phyloP scores from a whole-genome alignment of 371 early-diverging fungal genomes.

The Actinomortierella ambigua region DNA sequence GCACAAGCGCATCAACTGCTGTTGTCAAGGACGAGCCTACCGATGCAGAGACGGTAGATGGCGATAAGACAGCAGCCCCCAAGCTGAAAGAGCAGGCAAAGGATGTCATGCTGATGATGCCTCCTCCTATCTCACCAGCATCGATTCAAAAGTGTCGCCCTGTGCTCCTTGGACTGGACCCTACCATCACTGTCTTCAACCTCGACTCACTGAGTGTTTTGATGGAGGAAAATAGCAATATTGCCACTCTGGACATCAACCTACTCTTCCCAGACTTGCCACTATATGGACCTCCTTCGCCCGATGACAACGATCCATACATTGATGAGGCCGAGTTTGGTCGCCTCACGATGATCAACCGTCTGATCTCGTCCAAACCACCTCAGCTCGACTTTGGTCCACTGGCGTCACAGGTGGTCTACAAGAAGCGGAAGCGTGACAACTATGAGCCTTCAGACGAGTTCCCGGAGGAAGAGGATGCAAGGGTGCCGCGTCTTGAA shows the following conservation, averaged over 20 bases:
- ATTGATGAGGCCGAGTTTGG: constrained; percentile 41
- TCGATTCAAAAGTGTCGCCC: constrained; percentile 39
- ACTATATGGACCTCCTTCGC: constrained; percentile 52
- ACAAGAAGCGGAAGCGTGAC: constrained; percentile 49
- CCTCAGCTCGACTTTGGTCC: constrained; percentile 40
- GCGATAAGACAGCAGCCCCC: constrained; percentile 23
- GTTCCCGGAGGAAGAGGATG: constrained; percentile 45
- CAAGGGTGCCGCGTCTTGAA: constrained; percentile 46
- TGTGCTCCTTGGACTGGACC: constrained; percentile 32
- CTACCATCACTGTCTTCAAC: constrained; percentile 23
- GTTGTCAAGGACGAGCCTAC: neutral
- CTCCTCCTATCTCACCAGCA: constrained; percentile 45
- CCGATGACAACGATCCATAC: constrained; percentile 48
- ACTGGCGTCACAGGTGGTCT: constrained; percentile 49
- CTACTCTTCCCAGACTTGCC: constrained; percentile 50
- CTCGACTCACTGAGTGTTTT: constrained; percentile 27
- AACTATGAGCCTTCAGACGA: constrained; percentile 51
- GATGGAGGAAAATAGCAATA: constrained; percentile 31
- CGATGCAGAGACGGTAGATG: constrained; percentile 5
- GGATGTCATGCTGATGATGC: constrained; percentile 45
- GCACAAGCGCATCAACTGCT: constrained; percentile 1
- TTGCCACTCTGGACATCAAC: constrained; percentile 37
- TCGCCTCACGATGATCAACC: constrained; percentile 43
- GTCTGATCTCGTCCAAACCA: constrained; percentile 35
- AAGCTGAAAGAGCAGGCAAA: constrained; percentile 41